A percentile compares a stretch with the other conserved stretches of the same genome.
Conservation (phyloP, 1,284 basidiomycete genomes). For the Ceratobasidium sp. region DNA sequence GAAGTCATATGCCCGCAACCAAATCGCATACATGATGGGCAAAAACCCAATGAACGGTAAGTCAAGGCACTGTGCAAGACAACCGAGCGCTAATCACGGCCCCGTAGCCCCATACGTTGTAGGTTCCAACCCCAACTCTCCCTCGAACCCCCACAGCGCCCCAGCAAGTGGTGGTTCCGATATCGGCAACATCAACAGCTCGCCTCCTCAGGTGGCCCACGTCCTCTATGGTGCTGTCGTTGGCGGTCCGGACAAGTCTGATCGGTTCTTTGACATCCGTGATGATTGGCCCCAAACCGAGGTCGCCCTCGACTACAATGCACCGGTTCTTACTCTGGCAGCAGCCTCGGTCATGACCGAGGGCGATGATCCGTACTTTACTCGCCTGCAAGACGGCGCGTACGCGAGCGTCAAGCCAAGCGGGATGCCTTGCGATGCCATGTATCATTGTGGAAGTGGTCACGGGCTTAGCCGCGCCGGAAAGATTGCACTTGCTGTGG, state of each 20-base stretch:
- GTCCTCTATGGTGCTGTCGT: conserved; percentile 85
- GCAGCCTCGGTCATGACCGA: conserved; percentile 73
- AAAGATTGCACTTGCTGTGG: conserved; percentile 73
- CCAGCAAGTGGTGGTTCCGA: conserved; percentile 78
- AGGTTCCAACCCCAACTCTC: conserved; percentile 86
- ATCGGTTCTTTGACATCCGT: conserved; percentile 81
- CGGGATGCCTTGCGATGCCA: conserved; percentile 77
- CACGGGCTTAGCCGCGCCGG: conserved; percentile 60
- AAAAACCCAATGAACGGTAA: conserved; percentile 82
- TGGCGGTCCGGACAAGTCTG: conserved; percentile 80
- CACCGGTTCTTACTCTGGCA: conserved; percentile 80
- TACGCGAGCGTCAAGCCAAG: conserved; percentile 67
- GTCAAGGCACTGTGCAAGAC: conserved; percentile 40
- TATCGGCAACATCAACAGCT: conserved; percentile 70
- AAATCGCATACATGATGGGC: conserved; percentile 82
- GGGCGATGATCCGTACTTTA: conserved; percentile 79
- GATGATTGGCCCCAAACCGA: conserved; percentile 56
- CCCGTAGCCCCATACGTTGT: conserved; percentile 73
- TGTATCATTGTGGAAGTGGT: conserved; percentile 60
- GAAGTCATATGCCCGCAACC: conserved; percentile 69
- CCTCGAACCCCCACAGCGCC: conserved; percentile 85
- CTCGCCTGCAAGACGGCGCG: conserved; percentile 66
- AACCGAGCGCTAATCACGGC: conserved; percentile 8
- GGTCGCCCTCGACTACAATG: conserved; percentile 82
- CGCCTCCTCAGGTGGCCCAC: conserved; percentile 71